Evolutionary conservation across 306 rosid genomes (phyloP), one percentile per base, ranked within the genome.

Genomic region (Senna tora): DNA sequence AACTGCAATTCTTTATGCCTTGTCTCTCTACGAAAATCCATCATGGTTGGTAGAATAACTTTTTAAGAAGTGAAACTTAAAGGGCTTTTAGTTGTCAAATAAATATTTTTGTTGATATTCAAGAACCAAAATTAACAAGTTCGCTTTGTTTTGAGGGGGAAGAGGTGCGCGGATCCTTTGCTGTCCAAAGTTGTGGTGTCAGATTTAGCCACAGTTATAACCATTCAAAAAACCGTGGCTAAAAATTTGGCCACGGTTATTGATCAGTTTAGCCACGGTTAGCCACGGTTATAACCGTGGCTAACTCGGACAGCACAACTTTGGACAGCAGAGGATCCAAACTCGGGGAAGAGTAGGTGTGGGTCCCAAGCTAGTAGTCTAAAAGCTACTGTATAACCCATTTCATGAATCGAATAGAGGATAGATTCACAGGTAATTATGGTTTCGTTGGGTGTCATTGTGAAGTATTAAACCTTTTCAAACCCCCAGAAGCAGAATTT

Each of bases 371-470:
- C 65, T 4, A 9, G 67, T 8, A 60, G 38, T 58, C 39, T 69
- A 61, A 76, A 50, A 33, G 6, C 56, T 68, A 76, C 21, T 20
- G 70, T 19, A 54, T 45, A 46, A 57, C 12, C 28, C 30, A 25
- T 25, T 25, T 25, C 30, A 25, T 25, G 30, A 3, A 25, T 3
- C 1, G 30, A 25, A 25, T 38, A 12, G 5, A 3, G 55, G 46
- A 50, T 16, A 32, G 39, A 58, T 25, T 66, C 69, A 28, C 4
- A 22, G 69, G 15, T 11, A 6, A 39, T 38, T 49, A 25, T 20
- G 41, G 42, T 56, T 65, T 49, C 5, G 28, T 34, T 59, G 56
- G 41, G 58, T 22, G 45, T 14, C 5, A n/a, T n/a, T n/a, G n/a
- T n/a, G n/a, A 38, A 59, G 53, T 9, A 68, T 47, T 33, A 33